A percentile compares a stretch with the other conserved stretches of the same genome.
These are phyloP conservation scores for Dendrobium officinale DNA, from an alignment of 106 monocot species.

Conservation along the genomic window DNA sequence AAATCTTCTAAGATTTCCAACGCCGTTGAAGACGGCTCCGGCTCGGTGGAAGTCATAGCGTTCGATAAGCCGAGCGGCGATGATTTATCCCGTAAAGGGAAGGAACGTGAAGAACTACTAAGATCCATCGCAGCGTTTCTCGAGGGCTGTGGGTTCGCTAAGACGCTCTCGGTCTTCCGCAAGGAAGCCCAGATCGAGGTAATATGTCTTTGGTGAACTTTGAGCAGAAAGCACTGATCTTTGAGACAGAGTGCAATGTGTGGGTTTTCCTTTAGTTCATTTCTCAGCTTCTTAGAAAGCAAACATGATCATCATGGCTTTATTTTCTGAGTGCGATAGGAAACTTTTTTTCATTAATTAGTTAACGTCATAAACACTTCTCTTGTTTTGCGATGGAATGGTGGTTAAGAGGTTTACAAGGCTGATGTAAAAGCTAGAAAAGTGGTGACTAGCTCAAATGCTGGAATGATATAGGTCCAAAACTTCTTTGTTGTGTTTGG, in stretches of 20 bases:
- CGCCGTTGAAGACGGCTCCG: constrained; percentile 1
- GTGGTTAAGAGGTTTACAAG: too few relatives aligned
- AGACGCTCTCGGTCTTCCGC: constrained; percentile 27
- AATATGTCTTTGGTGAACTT: not conserved
- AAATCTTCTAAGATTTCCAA: not conserved
- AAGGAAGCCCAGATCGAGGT: constrained; percentile 43
- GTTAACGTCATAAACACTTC: too few relatives aligned
- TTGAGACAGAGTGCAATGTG: not conserved
- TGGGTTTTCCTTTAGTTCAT: not conserved
- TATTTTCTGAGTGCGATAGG: not conserved
- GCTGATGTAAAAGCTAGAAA: too few relatives aligned
- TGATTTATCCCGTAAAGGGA: not conserved
- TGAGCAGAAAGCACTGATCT: not conserved
- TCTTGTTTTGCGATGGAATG: too few relatives aligned
- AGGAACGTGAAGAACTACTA: constrained; percentile 7
- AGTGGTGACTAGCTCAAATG: too few relatives aligned
- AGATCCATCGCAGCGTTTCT: constrained; percentile 41
- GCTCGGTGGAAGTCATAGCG: not conserved
- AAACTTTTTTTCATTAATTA: too few relatives aligned
- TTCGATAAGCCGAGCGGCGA: not conserved
- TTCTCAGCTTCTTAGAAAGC: not conserved
- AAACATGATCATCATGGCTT: not conserved
- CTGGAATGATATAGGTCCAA: too few relatives aligned
- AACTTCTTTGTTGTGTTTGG: too few relatives aligned
- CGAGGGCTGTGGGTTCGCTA: constrained; percentile 27